A percentile compares a stretch with the other conserved stretches of the same genome.
These are phyloP conservation scores for Salix suchowensis DNA, from an alignment of 345 rosid species.

Conservation along the genomic window DNA sequence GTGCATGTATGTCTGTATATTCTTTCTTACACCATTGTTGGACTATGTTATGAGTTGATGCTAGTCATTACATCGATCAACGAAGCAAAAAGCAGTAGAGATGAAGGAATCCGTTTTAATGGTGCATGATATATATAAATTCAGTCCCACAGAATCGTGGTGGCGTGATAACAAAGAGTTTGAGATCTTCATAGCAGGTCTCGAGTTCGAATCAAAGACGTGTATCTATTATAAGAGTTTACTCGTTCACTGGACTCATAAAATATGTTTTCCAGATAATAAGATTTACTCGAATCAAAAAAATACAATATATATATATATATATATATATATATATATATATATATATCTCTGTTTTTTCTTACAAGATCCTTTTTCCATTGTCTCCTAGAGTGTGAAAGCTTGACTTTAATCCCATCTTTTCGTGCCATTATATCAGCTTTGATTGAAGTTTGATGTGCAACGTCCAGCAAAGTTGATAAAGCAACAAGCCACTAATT, in stretches of 20 bases:
- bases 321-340: too few species aligned
- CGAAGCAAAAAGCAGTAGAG: background rate
- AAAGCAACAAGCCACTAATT: background rate
- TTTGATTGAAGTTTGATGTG: constrained; percentile 4
- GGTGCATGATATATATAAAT: background rate
- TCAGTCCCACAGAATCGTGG: too few species aligned
- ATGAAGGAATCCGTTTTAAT: background rate
- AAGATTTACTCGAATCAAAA: too few species aligned
- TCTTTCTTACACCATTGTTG: background rate
- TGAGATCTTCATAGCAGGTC: too few species aligned
- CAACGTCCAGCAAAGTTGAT: background rate
- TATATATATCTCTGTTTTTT: background rate
- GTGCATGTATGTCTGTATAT: constrained; percentile 1
- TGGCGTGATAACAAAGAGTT: too few species aligned
- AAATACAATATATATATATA: too few species aligned
- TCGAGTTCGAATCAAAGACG: too few species aligned
- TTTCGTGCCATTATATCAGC: background rate
- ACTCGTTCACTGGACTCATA: too few species aligned
- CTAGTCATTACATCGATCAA: background rate
- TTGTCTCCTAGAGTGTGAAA: constrained; percentile 14
- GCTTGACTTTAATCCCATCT: background rate
- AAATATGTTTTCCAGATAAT: rapidly evolving
- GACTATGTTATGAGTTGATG: background rate
- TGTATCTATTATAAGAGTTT: too few species aligned
- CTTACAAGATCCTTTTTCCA: background rate